Evolutionary conservation across 768 basidiomycete species (phyloP).

Genomic region (Trametes villosa): DNA sequence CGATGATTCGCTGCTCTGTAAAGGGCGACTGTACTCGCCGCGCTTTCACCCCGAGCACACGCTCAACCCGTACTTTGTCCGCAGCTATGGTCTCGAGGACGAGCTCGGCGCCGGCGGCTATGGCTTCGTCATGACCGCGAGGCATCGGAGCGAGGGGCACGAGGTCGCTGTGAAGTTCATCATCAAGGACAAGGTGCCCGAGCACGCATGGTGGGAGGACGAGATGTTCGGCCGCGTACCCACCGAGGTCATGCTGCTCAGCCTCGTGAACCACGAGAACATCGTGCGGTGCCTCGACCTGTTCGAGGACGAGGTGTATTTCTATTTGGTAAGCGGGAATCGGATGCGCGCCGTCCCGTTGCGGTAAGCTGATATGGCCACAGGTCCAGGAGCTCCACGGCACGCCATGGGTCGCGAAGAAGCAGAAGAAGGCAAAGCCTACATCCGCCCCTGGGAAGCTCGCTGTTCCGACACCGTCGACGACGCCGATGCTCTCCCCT

Average conservation of each 20-base stretch:
- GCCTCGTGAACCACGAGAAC: slow-evolving; percentile 73
- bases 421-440: slow-evolving; percentile 39
- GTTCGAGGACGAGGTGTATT: slow-evolving; percentile 83
- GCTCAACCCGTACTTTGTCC: slow-evolving; percentile 64
- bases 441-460: slow-evolving; percentile 33
- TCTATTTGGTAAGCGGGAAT: slow-evolving; percentile 81
- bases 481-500: slow-evolving; percentile 61
- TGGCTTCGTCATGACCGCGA: slow-evolving; percentile 92
- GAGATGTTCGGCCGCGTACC: slow-evolving; percentile 67
- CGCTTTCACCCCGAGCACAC: slow-evolving; percentile 65
- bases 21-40: slow-evolving; percentile 44
- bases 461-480: slow-evolving; percentile 51
- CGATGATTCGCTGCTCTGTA: slow-evolving; percentile 23
- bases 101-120: slow-evolving; percentile 92
- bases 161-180: slow-evolving; percentile 97
- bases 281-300: slow-evolving; percentile 85
- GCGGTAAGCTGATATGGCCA: slow-evolving; percentile 10
- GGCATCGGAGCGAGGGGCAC: slow-evolving; percentile 55
- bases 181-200: slow-evolving; percentile 70
- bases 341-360: slow-evolving; percentile 7
- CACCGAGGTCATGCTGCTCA: slow-evolving; percentile 79
- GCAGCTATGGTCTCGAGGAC: slow-evolving; percentile 64
- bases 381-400: slow-evolving; percentile 95
- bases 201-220: slow-evolving; percentile 67
- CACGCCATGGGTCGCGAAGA: slow-evolving; percentile 74